phyloP scores from a whole-genome alignment of 306 rosid genomes.

The Sicyos edulis region DNA sequence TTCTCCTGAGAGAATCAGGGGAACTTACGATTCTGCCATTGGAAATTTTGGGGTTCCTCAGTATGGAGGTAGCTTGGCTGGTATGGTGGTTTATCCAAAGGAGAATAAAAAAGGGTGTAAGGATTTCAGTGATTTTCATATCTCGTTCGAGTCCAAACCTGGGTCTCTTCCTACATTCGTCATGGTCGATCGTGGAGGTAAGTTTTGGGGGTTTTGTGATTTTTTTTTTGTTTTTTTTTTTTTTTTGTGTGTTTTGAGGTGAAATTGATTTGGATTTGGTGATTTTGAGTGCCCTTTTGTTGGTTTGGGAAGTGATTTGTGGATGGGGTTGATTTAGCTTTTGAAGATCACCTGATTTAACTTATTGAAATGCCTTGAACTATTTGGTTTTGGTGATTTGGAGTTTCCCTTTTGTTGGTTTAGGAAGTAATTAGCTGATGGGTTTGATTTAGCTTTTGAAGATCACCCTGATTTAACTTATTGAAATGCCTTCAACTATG shows the following conservation, averaged over 20 bases:
- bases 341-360: background rate
- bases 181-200: constrained; percentile 95
- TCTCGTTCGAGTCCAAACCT: constrained; percentile 58
- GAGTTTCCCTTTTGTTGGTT: constrained; percentile 11
- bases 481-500: too few relatives aligned
- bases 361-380: too few relatives aligned
- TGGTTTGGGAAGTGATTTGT: background rate
- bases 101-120: constrained; percentile 80
- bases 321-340: constrained; percentile 8
- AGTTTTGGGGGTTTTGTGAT: constrained; percentile 4
- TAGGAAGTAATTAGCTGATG: background rate
- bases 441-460: constrained; percentile 9
- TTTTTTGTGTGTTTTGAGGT: background rate
- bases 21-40: constrained; percentile 81
- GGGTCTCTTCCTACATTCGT: constrained; percentile 85
- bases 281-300: constrained; percentile 4
- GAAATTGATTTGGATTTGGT: background rate
- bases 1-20: constrained; percentile 79
- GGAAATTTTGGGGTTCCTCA: constrained; percentile 98
- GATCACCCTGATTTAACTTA: background rate
- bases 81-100: constrained; percentile 66
- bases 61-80: constrained; percentile 97
- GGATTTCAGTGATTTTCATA: constrained; percentile 62
- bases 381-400: background rate
- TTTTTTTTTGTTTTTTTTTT: constrained; percentile 26